phyloP scores from a whole-genome alignment of 1,284 basidiomycete species.

The Moniliella sp. region DNA sequence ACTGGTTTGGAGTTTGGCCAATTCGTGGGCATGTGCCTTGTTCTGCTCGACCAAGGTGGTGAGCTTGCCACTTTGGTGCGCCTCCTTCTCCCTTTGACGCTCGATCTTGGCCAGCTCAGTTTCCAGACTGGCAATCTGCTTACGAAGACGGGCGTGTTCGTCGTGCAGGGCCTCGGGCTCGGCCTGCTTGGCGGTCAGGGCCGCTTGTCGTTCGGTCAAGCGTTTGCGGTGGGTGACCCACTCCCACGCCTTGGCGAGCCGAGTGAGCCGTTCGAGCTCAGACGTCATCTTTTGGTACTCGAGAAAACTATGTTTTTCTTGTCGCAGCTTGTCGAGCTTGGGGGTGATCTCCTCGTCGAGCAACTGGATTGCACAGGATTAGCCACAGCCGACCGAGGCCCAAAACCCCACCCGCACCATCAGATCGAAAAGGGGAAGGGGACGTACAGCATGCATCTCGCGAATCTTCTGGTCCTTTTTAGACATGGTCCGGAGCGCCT shows the following conservation, averaged over 20 bases:
- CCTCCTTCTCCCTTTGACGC: conserved; percentile 41
- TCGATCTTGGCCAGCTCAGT: conserved; percentile 38
- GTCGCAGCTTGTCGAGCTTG: conserved; percentile 70
- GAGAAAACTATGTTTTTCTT: conserved; percentile 71
- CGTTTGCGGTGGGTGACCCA: conserved; percentile 42
- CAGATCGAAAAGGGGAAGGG: too few species aligned
- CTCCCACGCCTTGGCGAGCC: conserved; percentile 67
- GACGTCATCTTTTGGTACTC: conserved; percentile 71
- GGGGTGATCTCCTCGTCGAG: conserved; percentile 77
- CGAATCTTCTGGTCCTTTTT: conserved; percentile 94
- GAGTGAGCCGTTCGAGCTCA: conserved; percentile 70
- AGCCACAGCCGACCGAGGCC: too few species aligned
- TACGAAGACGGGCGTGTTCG: conserved; percentile 16
- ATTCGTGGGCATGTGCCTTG: conserved; percentile 54
- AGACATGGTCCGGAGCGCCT: conserved; percentile 81
- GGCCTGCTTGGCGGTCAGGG: conserved; percentile 29
- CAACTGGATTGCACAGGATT: too few species aligned
- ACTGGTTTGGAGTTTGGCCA: conserved; percentile 71
- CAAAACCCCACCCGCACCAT: too few species aligned
- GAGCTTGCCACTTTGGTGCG: conserved; percentile 54
- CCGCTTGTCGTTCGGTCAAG: conserved; percentile 34
- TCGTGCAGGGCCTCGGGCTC: conserved; percentile 35
- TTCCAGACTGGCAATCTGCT: conserved; percentile 36
- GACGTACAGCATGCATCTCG: conserved; percentile 43
- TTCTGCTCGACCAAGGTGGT: conserved; percentile 58